Percentiles rank a stretch among this genome's conserved stretches.
Conservation (phyloP, 495 filamentous ascomycete species). For the Neurospora intermedia region DNA sequence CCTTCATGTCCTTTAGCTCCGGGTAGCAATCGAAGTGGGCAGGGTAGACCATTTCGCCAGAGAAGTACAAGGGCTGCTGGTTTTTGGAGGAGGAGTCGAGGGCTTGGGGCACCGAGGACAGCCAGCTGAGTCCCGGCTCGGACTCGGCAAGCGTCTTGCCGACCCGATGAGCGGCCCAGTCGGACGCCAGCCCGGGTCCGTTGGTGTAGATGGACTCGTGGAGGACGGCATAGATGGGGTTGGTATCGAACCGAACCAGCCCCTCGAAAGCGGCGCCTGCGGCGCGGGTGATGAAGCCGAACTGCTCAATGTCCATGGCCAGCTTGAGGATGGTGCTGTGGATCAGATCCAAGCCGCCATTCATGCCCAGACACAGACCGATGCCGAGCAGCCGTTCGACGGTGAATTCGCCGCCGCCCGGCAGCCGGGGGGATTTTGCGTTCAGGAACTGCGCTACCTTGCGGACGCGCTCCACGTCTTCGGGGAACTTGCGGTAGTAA, state of each 20-base stretch:
- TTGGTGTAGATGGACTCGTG: conserved; percentile 82
- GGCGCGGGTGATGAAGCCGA: conserved; percentile 60
- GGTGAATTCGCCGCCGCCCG: conserved; percentile 58
- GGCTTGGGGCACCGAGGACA: conserved; percentile 11
- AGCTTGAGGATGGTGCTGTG: conserved; percentile 62
- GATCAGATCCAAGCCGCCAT: conserved; percentile 60
- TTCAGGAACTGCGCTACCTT: conserved; percentile 54
- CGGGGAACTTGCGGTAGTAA: conserved; percentile 79
- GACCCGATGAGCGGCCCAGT: conserved; percentile 40
- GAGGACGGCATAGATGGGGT: conserved; percentile 71
- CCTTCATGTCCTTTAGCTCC: conserved; percentile 53
- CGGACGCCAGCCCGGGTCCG: conserved; percentile 29
- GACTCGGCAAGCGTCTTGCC: conserved; percentile 26
- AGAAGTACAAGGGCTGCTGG: conserved; percentile 58
- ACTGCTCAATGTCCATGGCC: conserved; percentile 56
- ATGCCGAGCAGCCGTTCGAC: conserved; percentile 61
- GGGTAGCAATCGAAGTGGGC: conserved; percentile 69
- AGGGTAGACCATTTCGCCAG: conserved; percentile 85
- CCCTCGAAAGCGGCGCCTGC: conserved; percentile 57
- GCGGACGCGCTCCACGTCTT: conserved; percentile 65
- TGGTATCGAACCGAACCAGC: conserved; percentile 55
- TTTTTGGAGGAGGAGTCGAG: background rate
- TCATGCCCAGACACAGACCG: conserved; percentile 64
- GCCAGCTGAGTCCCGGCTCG: conserved; percentile 23
- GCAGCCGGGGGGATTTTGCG: conserved; percentile 40